Evolutionary conservation across 2,329 filamentous ascomycete species (phyloP), one percentile per base, ranked within the genome.

Genomic region (Epichloe typhina): DNA sequence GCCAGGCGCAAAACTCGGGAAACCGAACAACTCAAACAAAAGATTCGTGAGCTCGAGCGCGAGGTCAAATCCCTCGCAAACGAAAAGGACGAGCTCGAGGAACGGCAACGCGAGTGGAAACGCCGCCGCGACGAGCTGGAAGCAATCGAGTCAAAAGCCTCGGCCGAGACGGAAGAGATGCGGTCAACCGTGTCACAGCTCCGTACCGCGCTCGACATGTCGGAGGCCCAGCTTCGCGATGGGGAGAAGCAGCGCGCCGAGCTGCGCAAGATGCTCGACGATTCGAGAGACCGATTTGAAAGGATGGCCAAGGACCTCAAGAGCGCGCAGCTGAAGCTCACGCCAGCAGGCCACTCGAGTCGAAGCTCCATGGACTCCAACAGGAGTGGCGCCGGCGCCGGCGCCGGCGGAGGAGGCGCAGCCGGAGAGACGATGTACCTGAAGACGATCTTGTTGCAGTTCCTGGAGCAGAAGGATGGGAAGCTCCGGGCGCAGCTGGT

Each of bases 201-300:
- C 35, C 82, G 86, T 2, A 77, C 87, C 52, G 83, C 89, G 0
- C 74, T 98, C 1, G 90, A 97, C 58, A 86, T 88, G 46, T 91
- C 86, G 37, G 93, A 98, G 68, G 82, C 79, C 62, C 87, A 95
- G 66, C 81, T 86, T 0, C 78, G 82, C 33, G 86, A 93, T n/a
- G 74, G 86, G 5, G 90, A 96, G 66, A 87, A 82, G 68, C 87
- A 95, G 62, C 86, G 84, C 56, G 70, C 73, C 0, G 89, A 95
- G 53, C 69, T 95, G 47, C 79, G 86, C 44, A 79, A 81, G 41
- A 74, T 84, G 35, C 75, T 94, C 2, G 88, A 95, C 58, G 90
- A 96, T 57, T 80, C 82, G 31, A 83, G 84, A 56, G 72, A 76
- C 50, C 79, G 86, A 12, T 80, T 91, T 54, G 90, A 96, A 62